phyloP scores from a whole-genome alignment of 257 asterid genomes.

The Schizonepeta tenuifolia region DNA sequence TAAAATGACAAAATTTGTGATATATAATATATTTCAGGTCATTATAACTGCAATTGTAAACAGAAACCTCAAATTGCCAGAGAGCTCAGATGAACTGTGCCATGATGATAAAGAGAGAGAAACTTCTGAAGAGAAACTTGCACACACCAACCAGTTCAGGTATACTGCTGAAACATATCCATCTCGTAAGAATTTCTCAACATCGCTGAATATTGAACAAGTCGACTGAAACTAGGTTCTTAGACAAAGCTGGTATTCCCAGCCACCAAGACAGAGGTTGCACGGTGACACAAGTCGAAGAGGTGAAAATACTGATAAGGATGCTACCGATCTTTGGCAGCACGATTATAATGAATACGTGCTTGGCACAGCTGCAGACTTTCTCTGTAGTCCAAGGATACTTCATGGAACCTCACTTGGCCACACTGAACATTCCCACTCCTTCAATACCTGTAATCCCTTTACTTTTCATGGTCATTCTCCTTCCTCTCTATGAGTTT shows the following conservation, averaged over 20 bases:
- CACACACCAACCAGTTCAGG: constrained; percentile 44
- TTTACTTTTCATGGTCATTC: constrained; percentile 47
- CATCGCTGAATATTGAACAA: neutral
- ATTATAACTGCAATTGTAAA: constrained; percentile 42
- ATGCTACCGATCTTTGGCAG: constrained; percentile 54
- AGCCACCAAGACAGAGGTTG: constrained; percentile 32
- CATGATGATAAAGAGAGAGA: constrained; percentile 32
- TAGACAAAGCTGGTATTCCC: constrained; percentile 47
- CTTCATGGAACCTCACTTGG: constrained; percentile 47
- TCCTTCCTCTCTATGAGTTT: constrained; percentile 52
- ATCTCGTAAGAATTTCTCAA: neutral
- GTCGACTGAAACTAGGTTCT: constrained; percentile 36
- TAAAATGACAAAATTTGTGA: neutral
- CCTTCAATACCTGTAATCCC: constrained; percentile 59
- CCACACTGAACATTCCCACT: constrained; percentile 45
- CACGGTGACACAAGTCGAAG: constrained; percentile 60
- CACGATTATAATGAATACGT: constrained; percentile 55
- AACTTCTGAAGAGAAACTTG: constrained; percentile 33
- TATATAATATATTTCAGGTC: constrained; percentile 38
- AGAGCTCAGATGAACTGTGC: constrained; percentile 21
- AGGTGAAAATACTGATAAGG: constrained; percentile 50
- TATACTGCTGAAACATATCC: constrained; percentile 15
- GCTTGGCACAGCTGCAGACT: constrained; percentile 58
- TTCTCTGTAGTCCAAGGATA: constrained; percentile 57
- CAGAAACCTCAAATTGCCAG: constrained; percentile 38